Conservation (phyloP, 805 yeast genomes). For the Ogataea sp. region DNA sequence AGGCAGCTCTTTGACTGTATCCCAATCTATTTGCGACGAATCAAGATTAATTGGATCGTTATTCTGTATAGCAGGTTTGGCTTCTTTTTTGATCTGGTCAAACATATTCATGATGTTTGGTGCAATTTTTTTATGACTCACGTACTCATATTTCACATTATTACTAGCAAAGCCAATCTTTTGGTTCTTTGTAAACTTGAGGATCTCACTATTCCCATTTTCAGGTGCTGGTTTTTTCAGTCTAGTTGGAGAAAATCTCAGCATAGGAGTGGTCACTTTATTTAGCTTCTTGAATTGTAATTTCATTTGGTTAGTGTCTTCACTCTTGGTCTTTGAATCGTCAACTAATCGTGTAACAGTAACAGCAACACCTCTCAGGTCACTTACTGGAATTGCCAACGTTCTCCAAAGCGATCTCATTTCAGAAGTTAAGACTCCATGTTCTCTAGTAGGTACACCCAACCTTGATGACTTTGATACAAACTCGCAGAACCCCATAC, state of each 20-base stretch:
- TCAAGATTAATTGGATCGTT: too few relatives aligned
- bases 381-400: conserved; percentile 48
- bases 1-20: conserved; percentile 60
- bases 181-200: background rate
- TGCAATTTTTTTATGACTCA: background rate
- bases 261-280: too few relatives aligned
- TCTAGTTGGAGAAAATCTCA: background rate
- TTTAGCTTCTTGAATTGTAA: conserved; percentile 20
- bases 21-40: conserved; percentile 50
- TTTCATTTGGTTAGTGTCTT: conserved; percentile 22
- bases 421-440: conserved; percentile 55
- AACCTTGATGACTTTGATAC: conserved; percentile 49
- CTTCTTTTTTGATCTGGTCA: background rate
- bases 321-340: conserved; percentile 15
- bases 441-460: conserved; percentile 52
- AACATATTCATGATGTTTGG: background rate
- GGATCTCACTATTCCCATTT: background rate
- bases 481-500: conserved; percentile 75
- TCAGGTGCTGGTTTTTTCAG: too few relatives aligned
- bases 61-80: background rate
- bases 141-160: too few relatives aligned
- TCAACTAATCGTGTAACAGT: conserved; percentile 54
- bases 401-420: conserved; percentile 45
- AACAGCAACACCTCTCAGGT: conserved; percentile 73
- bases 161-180: background rate